Percentiles rank a stretch among this genome's conserved stretches.
Evolutionary conservation across 768 basidiomycete species (phyloP).

Genomic region (Boletus subcaerulescens): DNA sequence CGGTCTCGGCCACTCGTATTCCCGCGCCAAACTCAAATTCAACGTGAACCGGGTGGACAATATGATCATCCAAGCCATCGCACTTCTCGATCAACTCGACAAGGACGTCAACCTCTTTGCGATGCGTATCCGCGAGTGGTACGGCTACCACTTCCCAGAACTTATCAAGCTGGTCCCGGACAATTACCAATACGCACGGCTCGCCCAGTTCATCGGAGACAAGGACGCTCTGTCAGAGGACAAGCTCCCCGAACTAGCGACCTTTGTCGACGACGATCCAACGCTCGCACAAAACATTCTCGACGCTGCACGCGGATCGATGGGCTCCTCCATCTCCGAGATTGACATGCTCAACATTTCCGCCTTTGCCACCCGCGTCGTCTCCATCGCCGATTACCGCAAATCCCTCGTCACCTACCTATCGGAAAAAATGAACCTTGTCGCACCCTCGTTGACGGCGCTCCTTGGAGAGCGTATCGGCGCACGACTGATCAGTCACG

Average conservation of each 20-base stretch:
- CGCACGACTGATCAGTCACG: constrained; percentile 90
- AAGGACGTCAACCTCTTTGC: constrained; percentile 99
- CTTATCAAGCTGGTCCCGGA: constrained; percentile 91
- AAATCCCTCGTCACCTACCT: constrained; percentile 86
- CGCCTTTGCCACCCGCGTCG: constrained; percentile 84
- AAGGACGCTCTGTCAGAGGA: constrained; percentile 80
- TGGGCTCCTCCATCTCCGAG: constrained; percentile 89
- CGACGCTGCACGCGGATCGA: constrained; percentile 90
- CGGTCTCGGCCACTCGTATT: constrained; percentile 96
- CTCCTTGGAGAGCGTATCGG: constrained; percentile 91
- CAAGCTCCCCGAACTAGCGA: constrained; percentile 73
- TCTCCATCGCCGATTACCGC: constrained; percentile 92
- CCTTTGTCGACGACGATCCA: constrained; percentile 78
- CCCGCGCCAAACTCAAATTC: constrained; percentile 96
- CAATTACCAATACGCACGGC: constrained; percentile 89
- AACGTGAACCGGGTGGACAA: constrained; percentile 95
- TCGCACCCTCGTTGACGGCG: constrained; percentile 90
- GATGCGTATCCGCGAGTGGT: constrained; percentile 99
- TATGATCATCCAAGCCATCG: constrained; percentile 99
- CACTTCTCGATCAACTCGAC: constrained; percentile 96
- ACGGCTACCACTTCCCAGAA: constrained; percentile 98
- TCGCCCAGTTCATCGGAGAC: constrained; percentile 84
- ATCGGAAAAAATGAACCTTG: constrained; percentile 95
- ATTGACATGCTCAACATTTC: constrained; percentile 96
- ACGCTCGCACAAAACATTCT: constrained; percentile 90